Evolutionary conservation across 1,139 yeast genomes (phyloP).

Genomic region (Lodderomyces margitis): DNA sequence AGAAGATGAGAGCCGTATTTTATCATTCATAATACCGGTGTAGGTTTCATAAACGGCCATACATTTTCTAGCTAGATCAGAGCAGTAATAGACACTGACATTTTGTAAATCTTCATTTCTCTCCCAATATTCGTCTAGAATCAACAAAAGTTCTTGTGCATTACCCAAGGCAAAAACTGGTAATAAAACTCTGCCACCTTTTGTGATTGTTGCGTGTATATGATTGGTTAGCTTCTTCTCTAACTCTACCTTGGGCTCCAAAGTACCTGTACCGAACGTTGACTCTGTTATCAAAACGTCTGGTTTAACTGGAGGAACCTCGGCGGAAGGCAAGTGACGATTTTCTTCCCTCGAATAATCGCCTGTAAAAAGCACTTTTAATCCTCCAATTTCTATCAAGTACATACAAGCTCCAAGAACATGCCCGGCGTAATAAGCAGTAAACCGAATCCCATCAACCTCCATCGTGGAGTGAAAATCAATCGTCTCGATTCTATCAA

Average conservation of each 20-base stretch:
- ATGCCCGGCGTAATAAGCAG: slow-evolving; percentile 99
- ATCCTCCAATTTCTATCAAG: slow-evolving; percentile 90
- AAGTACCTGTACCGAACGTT: slow-evolving; percentile 97
- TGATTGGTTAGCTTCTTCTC: slow-evolving; percentile 77
- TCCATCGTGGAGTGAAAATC: slow-evolving; percentile 96
- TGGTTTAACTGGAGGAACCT: slow-evolving; percentile 85
- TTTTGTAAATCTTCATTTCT: slow-evolving; percentile 78
- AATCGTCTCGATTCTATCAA: slow-evolving; percentile 87
- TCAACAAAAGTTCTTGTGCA: slow-evolving; percentile 88
- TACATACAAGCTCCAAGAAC: slow-evolving; percentile 99
- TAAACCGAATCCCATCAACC: slow-evolving; percentile 88
- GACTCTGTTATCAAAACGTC: slow-evolving; percentile 92
- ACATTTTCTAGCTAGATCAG: slow-evolving; percentile 91
- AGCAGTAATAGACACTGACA: slow-evolving; percentile 85
- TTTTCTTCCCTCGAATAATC: slow-evolving; percentile 96
- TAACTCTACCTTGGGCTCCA: slow-evolving; percentile 84
- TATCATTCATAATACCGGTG: slow-evolving; percentile 95
- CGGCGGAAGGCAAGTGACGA: slow-evolving; percentile 93
- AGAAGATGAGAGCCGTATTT: slow-evolving; percentile 66
- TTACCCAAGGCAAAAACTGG: slow-evolving; percentile 97
- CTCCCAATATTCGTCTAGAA: slow-evolving; percentile 93
- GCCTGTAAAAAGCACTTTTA: slow-evolving; percentile 87
- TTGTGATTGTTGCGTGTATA: slow-evolving; percentile 78
- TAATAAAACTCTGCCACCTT: slow-evolving; percentile 88
- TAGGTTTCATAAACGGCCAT: slow-evolving; percentile 97